Base-by-base conservation (phyloP, 208 protist genomes). In the Leishmania major region DNA sequence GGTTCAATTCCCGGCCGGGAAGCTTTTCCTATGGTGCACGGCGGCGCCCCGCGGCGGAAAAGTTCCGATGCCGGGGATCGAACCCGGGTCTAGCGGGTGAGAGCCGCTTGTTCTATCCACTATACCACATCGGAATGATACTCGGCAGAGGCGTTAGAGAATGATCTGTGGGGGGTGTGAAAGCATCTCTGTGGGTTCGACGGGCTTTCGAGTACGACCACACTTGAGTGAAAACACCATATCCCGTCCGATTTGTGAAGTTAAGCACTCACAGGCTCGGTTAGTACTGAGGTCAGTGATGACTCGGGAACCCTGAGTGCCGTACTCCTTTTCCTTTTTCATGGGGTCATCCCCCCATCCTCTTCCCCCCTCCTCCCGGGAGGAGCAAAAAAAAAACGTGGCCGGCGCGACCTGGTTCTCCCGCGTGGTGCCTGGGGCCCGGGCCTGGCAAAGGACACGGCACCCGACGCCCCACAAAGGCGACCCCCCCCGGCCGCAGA, bases 1-100 rank as follows among this genome's bases (percentile, higher is more conserved):
- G 94, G 94, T 97, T 97, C 94, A 93, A 97, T 97, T 93, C 94
- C 94, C 94, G 94, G 94, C 91, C 79, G 92, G 94, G 94, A 97
- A 97, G 70, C 69, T 89, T 91, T 91, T 91, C 70, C 0, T 3
- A 0, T 40, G 0, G 0, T 7, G 0, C 0, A 2, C 8, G 6
- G 64, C 40, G 45, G 6, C 45, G 37, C 45, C 0, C 10, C 45
- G 45, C 10, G 2, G 45, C 10, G 45, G 83, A 87, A 91, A 87
- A 64, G 45, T 97, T 97, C 94, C 94, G 92, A 82, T 95, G 91
- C 94, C 94, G 94, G 94, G 94, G 92, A 97, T 97, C 92, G 94
- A 97, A 97, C 94, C 94, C 94, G 94, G 94, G 94, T 97, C 94
- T 95, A 94, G 92, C 90, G 92, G 92, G 94, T 97, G 94, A 97